These are phyloP conservation scores for Cynara cardunculus DNA, from an alignment of 129 eudicot genomes.

Conservation along the genomic window DNA sequence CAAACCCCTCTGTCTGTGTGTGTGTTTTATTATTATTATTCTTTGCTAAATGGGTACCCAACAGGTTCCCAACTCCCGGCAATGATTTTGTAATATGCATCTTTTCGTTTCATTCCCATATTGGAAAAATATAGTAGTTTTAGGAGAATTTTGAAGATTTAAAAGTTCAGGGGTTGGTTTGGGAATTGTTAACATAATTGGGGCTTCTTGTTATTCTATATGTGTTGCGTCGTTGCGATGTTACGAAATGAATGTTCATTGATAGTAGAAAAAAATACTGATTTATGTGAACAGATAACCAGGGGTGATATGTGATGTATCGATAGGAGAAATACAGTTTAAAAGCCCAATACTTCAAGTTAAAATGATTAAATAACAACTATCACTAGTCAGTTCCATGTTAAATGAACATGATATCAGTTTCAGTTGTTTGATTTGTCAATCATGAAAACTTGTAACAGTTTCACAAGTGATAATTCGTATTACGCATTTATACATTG, in stretches of 20 bases:
- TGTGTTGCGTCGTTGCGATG: no score
- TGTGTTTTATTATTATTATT: no score
- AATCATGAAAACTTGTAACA: not conserved
- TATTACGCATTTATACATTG: not conserved
- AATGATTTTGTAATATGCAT: not conserved
- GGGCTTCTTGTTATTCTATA: no score
- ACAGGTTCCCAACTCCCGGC: not conserved
- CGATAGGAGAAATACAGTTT: not conserved
- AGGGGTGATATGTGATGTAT: no score
- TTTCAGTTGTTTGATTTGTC: not conserved
- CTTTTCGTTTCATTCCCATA: not conserved
- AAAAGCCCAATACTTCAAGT: not conserved
- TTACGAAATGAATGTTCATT: no score
- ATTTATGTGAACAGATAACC: no score
- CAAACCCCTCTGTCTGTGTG: no score
- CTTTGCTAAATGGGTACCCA: not conserved
- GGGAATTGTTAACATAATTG: not conserved
- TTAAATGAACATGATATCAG: no score
- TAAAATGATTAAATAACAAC: not conserved
- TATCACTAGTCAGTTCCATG: not conserved
- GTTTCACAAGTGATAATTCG: not conserved
- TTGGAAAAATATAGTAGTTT: not conserved
- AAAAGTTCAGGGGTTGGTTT: not conserved
- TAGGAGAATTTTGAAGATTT: not conserved
- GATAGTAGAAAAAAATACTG: no score